Conservation (phyloP, 192 early-diverging fungal species). For the Nowakowskiella sp. region DNA sequence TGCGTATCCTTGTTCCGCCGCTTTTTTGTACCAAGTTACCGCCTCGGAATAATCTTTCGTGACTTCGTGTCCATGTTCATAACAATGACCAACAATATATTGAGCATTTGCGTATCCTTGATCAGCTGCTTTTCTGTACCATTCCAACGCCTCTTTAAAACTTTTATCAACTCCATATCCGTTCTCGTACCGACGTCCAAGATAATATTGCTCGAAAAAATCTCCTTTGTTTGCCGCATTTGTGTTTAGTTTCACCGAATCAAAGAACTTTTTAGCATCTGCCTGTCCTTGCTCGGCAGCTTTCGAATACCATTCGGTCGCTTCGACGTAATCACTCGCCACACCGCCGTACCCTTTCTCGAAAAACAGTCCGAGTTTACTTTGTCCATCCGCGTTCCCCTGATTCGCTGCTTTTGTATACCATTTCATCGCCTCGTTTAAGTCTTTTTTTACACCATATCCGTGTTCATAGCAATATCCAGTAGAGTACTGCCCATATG, state of each 20-base stretch:
- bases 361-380: constrained; percentile 12
- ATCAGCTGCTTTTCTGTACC: constrained; percentile 6
- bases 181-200: constrained; percentile 37
- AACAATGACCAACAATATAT: constrained; percentile 14
- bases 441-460: constrained; percentile 18
- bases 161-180: constrained; percentile 32
- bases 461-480: neutral
- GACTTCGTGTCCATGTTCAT: constrained; percentile 37
- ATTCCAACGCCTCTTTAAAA: constrained; percentile 7
- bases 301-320: constrained; percentile 36
- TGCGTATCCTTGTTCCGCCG: constrained; percentile 26
- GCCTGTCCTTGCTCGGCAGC: constrained; percentile 53
- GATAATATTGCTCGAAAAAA: no score
- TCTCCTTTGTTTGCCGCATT: no score
- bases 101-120: constrained; percentile 1
- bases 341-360: constrained; percentile 37
- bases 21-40: constrained; percentile 31
- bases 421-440: constrained; percentile 27
- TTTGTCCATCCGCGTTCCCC: constrained; percentile 4
- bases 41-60: constrained; percentile 34
- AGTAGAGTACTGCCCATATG: neutral
- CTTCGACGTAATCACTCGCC: constrained; percentile 24
- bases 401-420: neutral
- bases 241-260: no score
- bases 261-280: constrained; percentile 34